These are phyloP conservation scores for Periconia sp. DNA, from an alignment of 2,329 filamentous ascomycete genomes.

Conservation along the genomic window DNA sequence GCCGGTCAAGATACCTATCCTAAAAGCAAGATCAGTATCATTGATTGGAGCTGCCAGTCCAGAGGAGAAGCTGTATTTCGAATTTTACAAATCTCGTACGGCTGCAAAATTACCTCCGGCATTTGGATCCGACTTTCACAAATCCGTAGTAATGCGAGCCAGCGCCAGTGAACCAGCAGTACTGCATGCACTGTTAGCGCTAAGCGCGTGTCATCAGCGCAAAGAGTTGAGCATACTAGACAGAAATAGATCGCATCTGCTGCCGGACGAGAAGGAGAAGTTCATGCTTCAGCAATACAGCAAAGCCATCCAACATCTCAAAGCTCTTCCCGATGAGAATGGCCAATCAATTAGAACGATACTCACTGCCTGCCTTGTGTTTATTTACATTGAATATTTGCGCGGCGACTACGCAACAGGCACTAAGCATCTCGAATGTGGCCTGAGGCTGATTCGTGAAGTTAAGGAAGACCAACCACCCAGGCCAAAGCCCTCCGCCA, in stretches of 20 bases:
- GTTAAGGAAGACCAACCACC: conserved; percentile 3
- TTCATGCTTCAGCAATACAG: conserved; percentile 45
- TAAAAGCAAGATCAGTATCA: neutral
- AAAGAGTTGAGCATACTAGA: conserved; percentile 5
- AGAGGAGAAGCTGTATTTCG: conserved; percentile 41
- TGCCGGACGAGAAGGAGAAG: conserved; percentile 22
- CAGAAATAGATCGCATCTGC: conserved; percentile 1
- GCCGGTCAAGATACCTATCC: neutral
- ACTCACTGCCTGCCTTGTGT: conserved; percentile 47
- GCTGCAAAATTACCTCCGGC: conserved; percentile 34
- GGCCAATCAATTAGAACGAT: conserved; percentile 34
- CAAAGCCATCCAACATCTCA: conserved; percentile 43
- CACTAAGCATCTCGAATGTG: conserved; percentile 45
- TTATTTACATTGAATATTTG: conserved; percentile 46
- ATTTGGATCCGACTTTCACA: conserved; percentile 41
- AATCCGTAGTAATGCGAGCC: conserved; percentile 43
- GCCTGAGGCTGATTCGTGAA: conserved; percentile 42
- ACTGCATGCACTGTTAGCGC: conserved; percentile 46
- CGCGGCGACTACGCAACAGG: conserved; percentile 43
- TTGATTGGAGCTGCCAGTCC: conserved; percentile 10
- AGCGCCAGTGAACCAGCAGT: conserved; percentile 44
- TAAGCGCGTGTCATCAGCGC: conserved; percentile 40
- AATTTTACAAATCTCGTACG: conserved; percentile 48
- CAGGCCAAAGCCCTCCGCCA: neutral
- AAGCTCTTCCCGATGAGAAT: conserved; percentile 15